Evolutionary conservation across 2,329 filamentous ascomycete species (phyloP), one percentile per base, ranked within the genome.

Genomic region (Alternaria tenuissima): DNA sequence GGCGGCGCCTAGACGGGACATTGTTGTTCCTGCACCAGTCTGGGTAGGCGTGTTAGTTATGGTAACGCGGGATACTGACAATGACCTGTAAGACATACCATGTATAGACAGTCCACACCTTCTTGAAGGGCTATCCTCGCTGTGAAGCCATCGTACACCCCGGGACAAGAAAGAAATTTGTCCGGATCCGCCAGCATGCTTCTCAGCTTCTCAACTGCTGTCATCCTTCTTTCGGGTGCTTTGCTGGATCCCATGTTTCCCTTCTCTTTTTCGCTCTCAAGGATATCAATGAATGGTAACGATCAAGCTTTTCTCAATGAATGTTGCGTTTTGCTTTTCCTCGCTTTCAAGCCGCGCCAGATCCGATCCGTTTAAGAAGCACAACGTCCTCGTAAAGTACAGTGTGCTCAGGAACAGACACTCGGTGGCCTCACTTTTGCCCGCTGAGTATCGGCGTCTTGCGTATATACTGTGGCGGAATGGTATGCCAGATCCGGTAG

Each of bases 111-210:
- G 47, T 89, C 84, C 60, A 89, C 90, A 5, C 88, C 88, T n/a
- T 86, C 81, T 42, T 82, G 79, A 22, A 89, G 80, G 1, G 88
- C 88, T 57, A 91, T 84, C 1, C 88, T 81, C 0, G 89, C 88
- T 2, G 87, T 87, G 55, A 90, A 83, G 12, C 89, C 89, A 80
- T 91, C 89, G 70, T 90, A 90, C 3, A 91, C 88, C 32, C 89
- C 88, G 0, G 88, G 88, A 52, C 85, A 87, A 3, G 89, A 82
- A 39, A 91, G 70, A 38, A 78, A 47, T 67, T 77, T 76, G 0
- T 72, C 65, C 7, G 67, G 63, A 55, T 78, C 70, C 6, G 69
- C 70, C 22, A 79, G 55, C 70, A 77, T 70, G 9, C 55, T 55
- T 30, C 77, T 67, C 41, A 79, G 54, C 55, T 69, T 77, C 58